These are phyloP conservation scores for Termitomyces sp. DNA, from an alignment of 768 basidiomycete species.

Conservation along the genomic window DNA sequence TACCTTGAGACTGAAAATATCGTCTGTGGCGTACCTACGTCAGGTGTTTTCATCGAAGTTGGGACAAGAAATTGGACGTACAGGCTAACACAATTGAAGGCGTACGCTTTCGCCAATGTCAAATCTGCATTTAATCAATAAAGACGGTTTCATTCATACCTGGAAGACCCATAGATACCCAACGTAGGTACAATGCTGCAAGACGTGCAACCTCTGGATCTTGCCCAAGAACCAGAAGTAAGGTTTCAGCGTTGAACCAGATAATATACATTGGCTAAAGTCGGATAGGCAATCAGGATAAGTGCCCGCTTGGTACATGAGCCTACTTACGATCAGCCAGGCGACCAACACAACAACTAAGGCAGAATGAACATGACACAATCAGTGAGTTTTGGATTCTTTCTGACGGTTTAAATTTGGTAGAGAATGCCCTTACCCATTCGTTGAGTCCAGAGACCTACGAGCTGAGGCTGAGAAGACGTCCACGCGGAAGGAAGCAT, in stretches of 20 bases:
- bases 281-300: slow-evolving; percentile 10
- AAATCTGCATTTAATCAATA: neutral
- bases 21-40: slow-evolving; percentile 29
- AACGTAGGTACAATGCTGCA: slow-evolving; percentile 74
- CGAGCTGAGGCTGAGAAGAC: slow-evolving; percentile 72
- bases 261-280: slow-evolving; percentile 49
- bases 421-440: slow-evolving; percentile 53
- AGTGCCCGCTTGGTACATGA: slow-evolving; percentile 15
- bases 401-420: neutral
- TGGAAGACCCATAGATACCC: slow-evolving; percentile 74
- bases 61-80: slow-evolving; percentile 13
- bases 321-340: slow-evolving; percentile 48
- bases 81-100: slow-evolving; percentile 47
- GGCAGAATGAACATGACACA: neutral
- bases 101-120: slow-evolving; percentile 30
- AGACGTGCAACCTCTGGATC: slow-evolving; percentile 79
- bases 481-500: slow-evolving; percentile 96
- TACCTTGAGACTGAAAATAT: slow-evolving; percentile 82
- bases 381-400: neutral
- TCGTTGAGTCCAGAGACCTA: slow-evolving; percentile 88
- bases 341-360: slow-evolving; percentile 58
- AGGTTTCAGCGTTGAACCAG: slow-evolving; percentile 80
- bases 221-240: slow-evolving; percentile 72
- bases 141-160: slow-evolving; percentile 24
- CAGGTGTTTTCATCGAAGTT: neutral